Percentiles rank a stretch among this genome's conserved stretches.
phyloP scores from a whole-genome alignment of 2,329 filamentous ascomycete species.

The Pseudocercospora ulei region DNA sequence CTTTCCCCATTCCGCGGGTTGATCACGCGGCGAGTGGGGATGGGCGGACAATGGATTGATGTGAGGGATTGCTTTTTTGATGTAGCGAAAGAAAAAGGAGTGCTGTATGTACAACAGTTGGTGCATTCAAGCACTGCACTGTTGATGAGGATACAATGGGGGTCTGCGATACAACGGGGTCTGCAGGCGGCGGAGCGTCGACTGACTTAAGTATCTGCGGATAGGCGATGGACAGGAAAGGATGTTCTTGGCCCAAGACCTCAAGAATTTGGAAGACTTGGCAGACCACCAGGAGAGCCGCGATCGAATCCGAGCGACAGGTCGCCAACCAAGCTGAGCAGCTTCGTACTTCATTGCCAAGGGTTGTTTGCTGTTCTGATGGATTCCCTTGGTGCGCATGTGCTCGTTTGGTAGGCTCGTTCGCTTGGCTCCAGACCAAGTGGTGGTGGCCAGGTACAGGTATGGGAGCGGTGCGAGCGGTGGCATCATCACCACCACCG shows the following conservation, averaged over 20 bases:
- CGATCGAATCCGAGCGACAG: not conserved
- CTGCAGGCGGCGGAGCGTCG: slow-evolving; percentile 12
- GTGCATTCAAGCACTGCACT: slow-evolving; percentile 1
- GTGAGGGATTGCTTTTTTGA: slow-evolving; percentile 12
- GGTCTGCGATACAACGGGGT: slow-evolving; percentile 7
- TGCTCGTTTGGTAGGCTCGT: not conserved
- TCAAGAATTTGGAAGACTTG: slow-evolving; percentile 15
- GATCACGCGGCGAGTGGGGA: slow-evolving; percentile 5
- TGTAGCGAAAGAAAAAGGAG: slow-evolving; percentile 13
- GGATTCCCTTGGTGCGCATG: not conserved
- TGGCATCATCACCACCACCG: slow-evolving; percentile 1
- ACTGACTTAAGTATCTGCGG: slow-evolving; percentile 12
- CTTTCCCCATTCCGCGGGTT: slow-evolving; percentile 17
- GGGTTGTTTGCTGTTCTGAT: not conserved
- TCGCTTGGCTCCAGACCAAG: not conserved
- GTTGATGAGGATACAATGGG: slow-evolving; percentile 10
- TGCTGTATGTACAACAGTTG: slow-evolving; percentile 8
- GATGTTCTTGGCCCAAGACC: slow-evolving; percentile 21
- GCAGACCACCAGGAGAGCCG: slow-evolving; percentile 7
- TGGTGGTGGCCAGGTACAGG: not conserved
- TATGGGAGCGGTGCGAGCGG: too few relatives aligned
- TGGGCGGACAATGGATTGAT: slow-evolving; percentile 1
- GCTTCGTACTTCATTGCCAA: not conserved
- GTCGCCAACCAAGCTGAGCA: slow-evolving; percentile 1
- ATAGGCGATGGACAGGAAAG: slow-evolving; percentile 17